Evolutionary conservation across 1,284 basidiomycete species (phyloP).

Genomic region (Tilletia caries): DNA sequence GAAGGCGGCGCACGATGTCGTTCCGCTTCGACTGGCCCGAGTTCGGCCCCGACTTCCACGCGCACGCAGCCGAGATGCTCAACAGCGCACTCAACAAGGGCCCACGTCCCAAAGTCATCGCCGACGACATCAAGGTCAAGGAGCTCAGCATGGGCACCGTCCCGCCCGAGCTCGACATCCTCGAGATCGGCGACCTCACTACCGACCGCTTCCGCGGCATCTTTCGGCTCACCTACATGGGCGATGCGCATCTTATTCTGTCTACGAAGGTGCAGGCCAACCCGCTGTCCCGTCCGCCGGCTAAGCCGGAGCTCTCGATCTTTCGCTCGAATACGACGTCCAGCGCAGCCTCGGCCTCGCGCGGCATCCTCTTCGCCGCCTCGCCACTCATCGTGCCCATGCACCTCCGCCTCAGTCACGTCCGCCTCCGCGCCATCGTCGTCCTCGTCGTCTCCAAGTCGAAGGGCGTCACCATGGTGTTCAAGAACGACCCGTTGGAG

Average conservation of each 20-base stretch:
- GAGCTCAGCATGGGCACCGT: slow-evolving; percentile 95
- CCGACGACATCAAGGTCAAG: slow-evolving; percentile 93
- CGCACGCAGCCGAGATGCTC: slow-evolving; percentile 54
- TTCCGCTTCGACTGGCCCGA: slow-evolving; percentile 94
- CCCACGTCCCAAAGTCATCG: slow-evolving; percentile 88
- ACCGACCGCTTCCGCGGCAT: slow-evolving; percentile 95
- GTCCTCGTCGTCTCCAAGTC: slow-evolving; percentile 92
- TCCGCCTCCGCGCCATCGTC: slow-evolving; percentile 90
- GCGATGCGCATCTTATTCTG: slow-evolving; percentile 91
- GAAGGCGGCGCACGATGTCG: too few relatives aligned
- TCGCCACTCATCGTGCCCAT: slow-evolving; percentile 70
- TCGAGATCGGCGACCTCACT: slow-evolving; percentile 95
- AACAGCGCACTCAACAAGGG: slow-evolving; percentile 55
- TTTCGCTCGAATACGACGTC: slow-evolving; percentile 30
- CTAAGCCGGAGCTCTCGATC: slow-evolving; percentile 24
- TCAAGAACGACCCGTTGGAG: slow-evolving; percentile 98
- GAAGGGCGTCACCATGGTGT: slow-evolving; percentile 96
- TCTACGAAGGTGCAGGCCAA: slow-evolving; percentile 96
- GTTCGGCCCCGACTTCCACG: slow-evolving; percentile 66
- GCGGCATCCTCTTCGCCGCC: slow-evolving; percentile 52
- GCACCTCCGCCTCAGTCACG: slow-evolving; percentile 91
- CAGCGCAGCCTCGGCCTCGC: slow-evolving; percentile 25
- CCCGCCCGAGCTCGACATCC: slow-evolving; percentile 88
- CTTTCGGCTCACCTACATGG: slow-evolving; percentile 89
- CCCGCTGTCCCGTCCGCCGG: slow-evolving; percentile 66